Conservation (phyloP, 768 basidiomycete species). For the Coprinopsis cinerea region DNA sequence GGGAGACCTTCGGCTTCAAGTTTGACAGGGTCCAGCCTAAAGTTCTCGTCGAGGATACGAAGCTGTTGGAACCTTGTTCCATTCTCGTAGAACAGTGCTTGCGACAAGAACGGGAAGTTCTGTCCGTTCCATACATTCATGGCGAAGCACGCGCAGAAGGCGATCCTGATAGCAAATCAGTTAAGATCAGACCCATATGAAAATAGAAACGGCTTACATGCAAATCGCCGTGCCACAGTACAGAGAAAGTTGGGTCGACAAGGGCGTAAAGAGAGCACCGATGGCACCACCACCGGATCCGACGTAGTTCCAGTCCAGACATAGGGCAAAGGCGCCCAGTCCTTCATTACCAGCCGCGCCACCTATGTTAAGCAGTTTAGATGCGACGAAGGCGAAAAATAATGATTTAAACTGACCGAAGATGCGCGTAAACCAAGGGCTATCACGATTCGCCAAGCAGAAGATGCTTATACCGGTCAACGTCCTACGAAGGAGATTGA, state of each 20-base stretch:
- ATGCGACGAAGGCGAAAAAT: neutral
- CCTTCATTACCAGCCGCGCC: slow-evolving; percentile 61
- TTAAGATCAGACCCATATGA: neutral
- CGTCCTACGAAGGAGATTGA: slow-evolving; percentile 26
- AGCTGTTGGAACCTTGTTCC: slow-evolving; percentile 48
- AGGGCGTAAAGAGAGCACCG: slow-evolving; percentile 44
- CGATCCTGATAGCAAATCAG: slow-evolving; percentile 22
- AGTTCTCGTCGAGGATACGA: slow-evolving; percentile 46
- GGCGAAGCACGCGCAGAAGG: slow-evolving; percentile 39
- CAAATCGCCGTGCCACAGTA: slow-evolving; percentile 46
- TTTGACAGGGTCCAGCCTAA: slow-evolving; percentile 40
- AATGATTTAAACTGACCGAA: slow-evolving; percentile 35
- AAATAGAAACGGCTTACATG: slow-evolving; percentile 33
- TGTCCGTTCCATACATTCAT: slow-evolving; percentile 53
- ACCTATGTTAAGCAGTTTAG: slow-evolving; percentile 9
- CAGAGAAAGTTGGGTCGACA: slow-evolving; percentile 47
- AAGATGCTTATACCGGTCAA: slow-evolving; percentile 59
- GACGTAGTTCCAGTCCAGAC: slow-evolving; percentile 59
- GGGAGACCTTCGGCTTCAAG: slow-evolving; percentile 40
- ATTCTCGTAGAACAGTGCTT: slow-evolving; percentile 45
- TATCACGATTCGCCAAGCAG: slow-evolving; percentile 46
- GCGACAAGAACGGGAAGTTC: slow-evolving; percentile 55
- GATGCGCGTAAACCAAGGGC: slow-evolving; percentile 43
- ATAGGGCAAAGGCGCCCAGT: slow-evolving; percentile 52
- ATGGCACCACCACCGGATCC: slow-evolving; percentile 40